Conservation (phyloP, 768 basidiomycete genomes). For the Cystofilobasidium capitatum region DNA sequence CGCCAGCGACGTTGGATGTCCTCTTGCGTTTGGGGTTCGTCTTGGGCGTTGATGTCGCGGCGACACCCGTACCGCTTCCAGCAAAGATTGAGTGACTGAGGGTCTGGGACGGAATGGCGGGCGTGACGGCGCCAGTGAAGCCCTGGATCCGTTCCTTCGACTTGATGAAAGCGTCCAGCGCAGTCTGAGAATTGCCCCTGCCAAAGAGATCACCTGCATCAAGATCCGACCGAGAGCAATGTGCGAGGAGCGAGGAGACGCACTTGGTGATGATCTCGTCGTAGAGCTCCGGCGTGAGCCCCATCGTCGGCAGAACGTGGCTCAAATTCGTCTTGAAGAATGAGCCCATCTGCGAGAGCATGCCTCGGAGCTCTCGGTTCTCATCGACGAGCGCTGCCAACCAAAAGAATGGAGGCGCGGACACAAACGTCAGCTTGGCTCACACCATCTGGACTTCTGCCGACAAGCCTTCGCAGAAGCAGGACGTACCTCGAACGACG, state of each 20-base stretch:
- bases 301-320: background rate
- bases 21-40: conserved; percentile 11
- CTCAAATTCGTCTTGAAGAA: background rate
- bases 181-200: conserved; percentile 20
- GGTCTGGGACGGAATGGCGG: background rate
- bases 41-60: background rate
- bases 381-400: conserved; percentile 22
- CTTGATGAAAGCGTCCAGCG: conserved; percentile 22
- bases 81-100: background rate
- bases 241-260: background rate
- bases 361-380: conserved; percentile 16
- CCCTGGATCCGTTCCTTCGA: conserved; percentile 21
- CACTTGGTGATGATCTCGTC: conserved; percentile 18
- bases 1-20: background rate
- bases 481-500: conserved; percentile 13
- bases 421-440: background rate
- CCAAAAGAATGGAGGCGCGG: too few species aligned
- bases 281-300: conserved; percentile 16
- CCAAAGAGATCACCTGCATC: background rate
- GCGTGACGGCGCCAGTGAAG: conserved; percentile 1
- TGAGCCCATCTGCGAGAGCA: conserved; percentile 13
- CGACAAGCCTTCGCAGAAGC: background rate
- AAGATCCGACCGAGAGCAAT: background rate
- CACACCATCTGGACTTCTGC: too few species aligned
- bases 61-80: background rate